A percentile compares a stretch with the other conserved stretches of the same genome.
phyloP scores from a whole-genome alignment of 2,329 filamentous ascomycete species.

The Fragosphaeria purpurea region DNA sequence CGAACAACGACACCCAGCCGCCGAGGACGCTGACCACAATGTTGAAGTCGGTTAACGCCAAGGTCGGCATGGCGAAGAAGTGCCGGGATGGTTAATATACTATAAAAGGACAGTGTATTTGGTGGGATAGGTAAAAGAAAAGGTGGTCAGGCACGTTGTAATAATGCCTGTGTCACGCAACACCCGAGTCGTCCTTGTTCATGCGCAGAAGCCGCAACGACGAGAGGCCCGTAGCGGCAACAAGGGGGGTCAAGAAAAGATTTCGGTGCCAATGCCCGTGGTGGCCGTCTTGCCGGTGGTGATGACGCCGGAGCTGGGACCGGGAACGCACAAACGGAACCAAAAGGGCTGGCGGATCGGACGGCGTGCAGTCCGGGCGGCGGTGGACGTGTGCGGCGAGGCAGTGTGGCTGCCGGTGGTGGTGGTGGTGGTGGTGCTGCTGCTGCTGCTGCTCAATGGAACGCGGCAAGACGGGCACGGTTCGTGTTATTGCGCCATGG shows the following conservation, averaged over 20 bases:
- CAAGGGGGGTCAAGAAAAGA: slow-evolving; percentile 4
- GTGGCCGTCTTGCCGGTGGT: neutral
- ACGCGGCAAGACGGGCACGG: slow-evolving; percentile 7
- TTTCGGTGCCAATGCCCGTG: neutral
- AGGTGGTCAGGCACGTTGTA: too few relatives aligned
- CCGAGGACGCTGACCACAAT: slow-evolving; percentile 71
- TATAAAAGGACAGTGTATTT: neutral
- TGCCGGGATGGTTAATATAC: neutral
- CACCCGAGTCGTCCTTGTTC: slow-evolving; percentile 29
- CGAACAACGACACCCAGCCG: slow-evolving; percentile 84
- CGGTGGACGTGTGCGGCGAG: too few relatives aligned
- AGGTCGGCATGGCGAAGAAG: slow-evolving; percentile 28
- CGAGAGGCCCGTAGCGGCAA: slow-evolving; percentile 19
- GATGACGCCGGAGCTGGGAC: slow-evolving; percentile 2
- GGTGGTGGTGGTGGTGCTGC: too few relatives aligned
- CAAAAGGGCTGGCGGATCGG: too few relatives aligned
- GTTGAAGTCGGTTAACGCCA: slow-evolving; percentile 61
- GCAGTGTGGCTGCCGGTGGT: too few relatives aligned
- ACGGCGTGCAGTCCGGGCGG: too few relatives aligned
- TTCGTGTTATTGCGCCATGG: slow-evolving; percentile 37
- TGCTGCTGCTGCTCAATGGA: neutral
- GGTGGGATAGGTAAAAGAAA: neutral
- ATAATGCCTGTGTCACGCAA: slow-evolving; percentile 16
- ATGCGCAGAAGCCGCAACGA: slow-evolving; percentile 15
- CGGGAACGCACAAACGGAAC: slow-evolving; percentile 8